Evolutionary conservation across 352 stramenopile genomes (phyloP).

Genomic region (Pythium aristosporum): DNA sequence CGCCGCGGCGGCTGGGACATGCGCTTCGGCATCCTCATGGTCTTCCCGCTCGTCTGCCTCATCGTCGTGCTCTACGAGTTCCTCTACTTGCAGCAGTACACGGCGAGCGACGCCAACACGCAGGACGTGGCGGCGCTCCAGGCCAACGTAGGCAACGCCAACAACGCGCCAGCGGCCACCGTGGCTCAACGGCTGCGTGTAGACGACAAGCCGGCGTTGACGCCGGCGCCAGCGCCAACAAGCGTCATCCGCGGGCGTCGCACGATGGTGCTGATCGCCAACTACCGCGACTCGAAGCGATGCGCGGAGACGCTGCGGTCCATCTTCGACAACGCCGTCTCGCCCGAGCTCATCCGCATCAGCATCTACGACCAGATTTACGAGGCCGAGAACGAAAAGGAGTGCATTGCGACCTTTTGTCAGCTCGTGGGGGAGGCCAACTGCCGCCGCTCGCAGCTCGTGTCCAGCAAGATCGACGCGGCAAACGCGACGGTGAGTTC

Average conservation of each 20-base stretch:
- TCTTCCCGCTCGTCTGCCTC: constrained; percentile 68
- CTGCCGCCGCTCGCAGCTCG: constrained; percentile 63
- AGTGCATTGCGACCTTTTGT: constrained; percentile 66
- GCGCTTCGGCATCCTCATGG: constrained; percentile 60
- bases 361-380: constrained; percentile 81
- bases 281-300: constrained; percentile 79
- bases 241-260: constrained; percentile 58
- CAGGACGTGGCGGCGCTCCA: constrained; percentile 31
- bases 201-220: constrained; percentile 13
- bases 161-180: neutral
- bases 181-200: constrained; percentile 8
- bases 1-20: constrained; percentile 39
- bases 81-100: constrained; percentile 75
- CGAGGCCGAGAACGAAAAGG: constrained; percentile 52
- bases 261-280: constrained; percentile 78
- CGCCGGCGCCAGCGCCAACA: constrained; percentile 9
- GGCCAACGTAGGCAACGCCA: constrained; percentile 1
- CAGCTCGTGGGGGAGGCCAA: constrained; percentile 57
- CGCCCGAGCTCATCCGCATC: constrained; percentile 55
- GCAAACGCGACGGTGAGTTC: constrained; percentile 50
- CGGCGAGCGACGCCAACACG: constrained; percentile 30
- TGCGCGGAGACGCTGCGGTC: constrained; percentile 78
- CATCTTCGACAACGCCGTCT: constrained; percentile 71
- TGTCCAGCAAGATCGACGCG: constrained; percentile 71
- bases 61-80: constrained; percentile 81